phyloP scores from a whole-genome alignment of 2,329 filamentous ascomycete species.

The Monosporascus sp. region DNA sequence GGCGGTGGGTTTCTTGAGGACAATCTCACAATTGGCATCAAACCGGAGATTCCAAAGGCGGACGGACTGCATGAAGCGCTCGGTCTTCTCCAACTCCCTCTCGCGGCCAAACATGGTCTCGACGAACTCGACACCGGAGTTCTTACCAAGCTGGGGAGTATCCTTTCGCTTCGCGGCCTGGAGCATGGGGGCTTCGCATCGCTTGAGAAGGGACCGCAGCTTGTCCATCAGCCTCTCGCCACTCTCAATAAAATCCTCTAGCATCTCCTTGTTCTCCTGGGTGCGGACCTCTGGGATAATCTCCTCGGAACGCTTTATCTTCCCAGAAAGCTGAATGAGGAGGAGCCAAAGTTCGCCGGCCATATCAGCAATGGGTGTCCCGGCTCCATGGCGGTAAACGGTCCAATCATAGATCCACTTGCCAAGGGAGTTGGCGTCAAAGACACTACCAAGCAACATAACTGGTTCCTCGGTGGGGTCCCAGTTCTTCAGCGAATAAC shows the following conservation, averaged over 20 bases:
- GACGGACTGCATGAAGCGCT: slow-evolving; percentile 87
- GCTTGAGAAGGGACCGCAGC: slow-evolving; percentile 80
- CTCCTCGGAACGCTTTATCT: slow-evolving; percentile 87
- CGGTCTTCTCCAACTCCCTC: slow-evolving; percentile 80
- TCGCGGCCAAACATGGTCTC: slow-evolving; percentile 92
- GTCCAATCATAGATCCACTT: slow-evolving; percentile 99
- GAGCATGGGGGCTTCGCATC: slow-evolving; percentile 93
- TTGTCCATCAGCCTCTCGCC: slow-evolving; percentile 83
- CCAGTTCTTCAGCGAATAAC: slow-evolving; percentile 98
- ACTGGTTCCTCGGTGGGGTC: slow-evolving; percentile 92
- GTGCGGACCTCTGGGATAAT: slow-evolving; percentile 66
- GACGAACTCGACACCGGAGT: slow-evolving; percentile 90
- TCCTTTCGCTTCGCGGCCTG: slow-evolving; percentile 73
- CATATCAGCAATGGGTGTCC: slow-evolving; percentile 80
- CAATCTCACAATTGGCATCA: slow-evolving; percentile 91
- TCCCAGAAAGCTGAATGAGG: slow-evolving; percentile 87
- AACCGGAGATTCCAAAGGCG: slow-evolving; percentile 89
- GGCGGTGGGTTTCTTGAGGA: slow-evolving; percentile 59
- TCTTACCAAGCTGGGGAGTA: slow-evolving; percentile 74
- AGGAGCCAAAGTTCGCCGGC: slow-evolving; percentile 94
- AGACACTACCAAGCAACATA: slow-evolving; percentile 88
- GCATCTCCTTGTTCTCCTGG: slow-evolving; percentile 68
- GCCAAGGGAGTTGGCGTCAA: slow-evolving; percentile 93
- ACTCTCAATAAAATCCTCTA: slow-evolving; percentile 85
- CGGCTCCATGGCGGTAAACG: slow-evolving; percentile 78